These are phyloP conservation scores for Bryoglossum gracile DNA, from an alignment of 495 filamentous ascomycete species.

Conservation along the genomic window DNA sequence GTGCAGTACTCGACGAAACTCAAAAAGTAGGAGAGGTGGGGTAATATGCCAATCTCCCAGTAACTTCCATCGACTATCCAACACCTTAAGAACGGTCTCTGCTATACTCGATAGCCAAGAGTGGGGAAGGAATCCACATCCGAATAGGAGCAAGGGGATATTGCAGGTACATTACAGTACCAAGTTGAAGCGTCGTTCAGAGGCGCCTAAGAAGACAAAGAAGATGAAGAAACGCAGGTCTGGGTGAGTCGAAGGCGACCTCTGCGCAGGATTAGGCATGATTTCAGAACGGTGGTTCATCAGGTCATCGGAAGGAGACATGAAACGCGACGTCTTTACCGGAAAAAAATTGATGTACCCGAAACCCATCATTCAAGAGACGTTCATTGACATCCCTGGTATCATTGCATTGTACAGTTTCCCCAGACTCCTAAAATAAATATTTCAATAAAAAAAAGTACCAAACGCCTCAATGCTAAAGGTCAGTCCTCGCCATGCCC, in stretches of 20 bases:
- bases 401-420: conserved; percentile 8
- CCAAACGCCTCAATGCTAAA: conserved; percentile 9
- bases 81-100: too few species aligned
- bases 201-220: too few species aligned
- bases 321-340: conserved; percentile 13
- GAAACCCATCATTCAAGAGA: conserved; percentile 21
- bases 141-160: not conserved
- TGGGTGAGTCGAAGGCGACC: too few species aligned
- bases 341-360: conserved; percentile 21
- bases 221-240: too few species aligned
- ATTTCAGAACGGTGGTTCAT: too few species aligned
- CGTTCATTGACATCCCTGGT: conserved; percentile 14
- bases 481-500: conserved; percentile 1
- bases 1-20: not conserved
- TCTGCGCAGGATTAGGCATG: too few species aligned
- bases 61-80: too few species aligned
- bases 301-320: conserved; percentile 4
- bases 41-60: too few species aligned
- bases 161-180: not conserved
- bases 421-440: conserved; percentile 2
- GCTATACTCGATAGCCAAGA: not conserved
- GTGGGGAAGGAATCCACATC: too few species aligned
- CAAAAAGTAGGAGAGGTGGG: too few species aligned
- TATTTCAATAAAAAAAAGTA: not conserved
- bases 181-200: not conserved